Base-by-base conservation (phyloP, 169 alveolate species). In the Neospora caninum region DNA sequence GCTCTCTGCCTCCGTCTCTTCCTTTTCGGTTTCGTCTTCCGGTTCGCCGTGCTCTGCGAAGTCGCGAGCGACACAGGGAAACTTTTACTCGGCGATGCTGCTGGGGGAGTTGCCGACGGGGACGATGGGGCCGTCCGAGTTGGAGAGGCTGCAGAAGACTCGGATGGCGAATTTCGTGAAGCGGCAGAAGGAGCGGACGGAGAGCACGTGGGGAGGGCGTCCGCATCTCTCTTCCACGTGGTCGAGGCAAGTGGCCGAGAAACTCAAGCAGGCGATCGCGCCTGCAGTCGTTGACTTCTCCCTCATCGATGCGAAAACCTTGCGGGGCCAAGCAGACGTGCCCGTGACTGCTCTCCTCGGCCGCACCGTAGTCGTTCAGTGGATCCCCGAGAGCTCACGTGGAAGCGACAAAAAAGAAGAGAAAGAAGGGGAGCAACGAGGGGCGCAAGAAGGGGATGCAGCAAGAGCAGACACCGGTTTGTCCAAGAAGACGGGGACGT, bases 311-410 rank as follows among this genome's bases (percentile, higher is more conserved):
- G 36, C 69, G 54, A 10, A 4, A 9, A 36, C 27, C 22, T 2
- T 82, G 34, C 89, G 64, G 10, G 89, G 89, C 25, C 41, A 9
- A 36, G 89, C 89, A 0, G 67, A 38, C 22, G 36, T 42, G 25
- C 41, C 89, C 89, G 2, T 82, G 54, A 82, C 89, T 9, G 34
- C 89, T 7, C 89, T 82, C 38, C 64, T 82, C 34, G 89, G 89
- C 53, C n/a, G 89, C 38, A 36, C 67, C 38, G 42, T 82, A 7
- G 31, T 25, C 67, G 89, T 41, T 18, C 69, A 82, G 38, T 82
- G 89, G 89, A 13, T 73, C 27, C 84, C 45, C n/a, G 49, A 22
- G 45, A n/a, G n/a, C n/a, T n/a, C n/a, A n/a, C n/a, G n/a, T n/a
- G n/a, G n/a, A n/a, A n/a, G n/a, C n/a, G n/a, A n/a, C n/a, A n/a